Base-by-base conservation (phyloP, 2,329 filamentous ascomycete species). In the Fusarium vanettenii region DNA sequence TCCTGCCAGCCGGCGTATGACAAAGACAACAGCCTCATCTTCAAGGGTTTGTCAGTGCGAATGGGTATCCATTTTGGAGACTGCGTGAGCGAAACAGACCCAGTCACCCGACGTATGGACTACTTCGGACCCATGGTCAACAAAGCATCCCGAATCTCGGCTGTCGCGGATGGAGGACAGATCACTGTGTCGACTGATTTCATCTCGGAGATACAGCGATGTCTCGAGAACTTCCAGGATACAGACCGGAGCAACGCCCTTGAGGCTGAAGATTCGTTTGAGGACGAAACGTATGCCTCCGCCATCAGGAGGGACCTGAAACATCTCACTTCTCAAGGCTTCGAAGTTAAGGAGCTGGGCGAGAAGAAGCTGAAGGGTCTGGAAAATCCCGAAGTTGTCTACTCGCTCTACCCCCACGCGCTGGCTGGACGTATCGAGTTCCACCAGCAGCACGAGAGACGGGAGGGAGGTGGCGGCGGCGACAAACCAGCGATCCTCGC, bases 81-180 rank as follows among this genome's bases (percentile, higher is more conserved):
- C 69, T 97, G 96, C 7, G 95, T 99, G 78, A 97, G 95, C 81
- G 97, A 99, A 83, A 93, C 93, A 59, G 97, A 99, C 83, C 97
- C 97, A 0, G 95, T 99, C 60, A 99, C 97, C 2, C 93, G 95
- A 67, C 95, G 97, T 73, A 99, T 99, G 97, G 97, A 99, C 80
- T 99, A 99, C 85, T 99, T 98, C 81, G 97, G 97, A 0, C 97
- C 97, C 16, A 99, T 99, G 95, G 97, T 99, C 79, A 99, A 99
- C 85, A 95, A 97, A 80, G 95, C 97, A 1, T 93, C 97, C 18
- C 93, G 97, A 85, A 97, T 99, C 75, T 97, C 95, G 8, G 93
- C 94, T 25, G 95, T 98, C 50, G 97, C 97, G 39, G 97, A 99
- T 81, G 97, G 97, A 71, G 97, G 97, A 1, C 96, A 99, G 82